Conservation (phyloP, 805 yeast species). For the Blastobotrys americana region DNA sequence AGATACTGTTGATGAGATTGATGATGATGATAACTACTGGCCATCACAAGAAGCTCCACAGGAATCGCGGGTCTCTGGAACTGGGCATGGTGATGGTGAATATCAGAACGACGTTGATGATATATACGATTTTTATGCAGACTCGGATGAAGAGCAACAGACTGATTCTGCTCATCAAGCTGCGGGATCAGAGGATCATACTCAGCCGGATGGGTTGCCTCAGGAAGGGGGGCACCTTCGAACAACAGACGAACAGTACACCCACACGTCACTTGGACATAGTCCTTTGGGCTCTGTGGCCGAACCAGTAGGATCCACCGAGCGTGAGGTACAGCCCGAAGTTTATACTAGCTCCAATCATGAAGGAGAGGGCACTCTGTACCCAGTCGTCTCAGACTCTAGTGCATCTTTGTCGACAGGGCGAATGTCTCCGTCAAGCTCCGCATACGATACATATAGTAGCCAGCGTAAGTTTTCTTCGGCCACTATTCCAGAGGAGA, state of each 20-base stretch:
- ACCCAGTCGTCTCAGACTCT: slow-evolving; percentile 16
- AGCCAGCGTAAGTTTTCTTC: background rate
- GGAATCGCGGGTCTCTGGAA: background rate
- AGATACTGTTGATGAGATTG: background rate
- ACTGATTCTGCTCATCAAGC: background rate
- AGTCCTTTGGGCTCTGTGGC: too few species aligned
- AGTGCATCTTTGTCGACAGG: slow-evolving; percentile 28
- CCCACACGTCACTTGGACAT: too few species aligned
- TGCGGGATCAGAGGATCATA: too few species aligned
- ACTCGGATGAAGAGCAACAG: slow-evolving; percentile 2
- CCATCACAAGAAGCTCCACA: background rate
- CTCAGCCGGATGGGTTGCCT: too few species aligned
- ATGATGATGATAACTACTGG: slow-evolving; percentile 2
- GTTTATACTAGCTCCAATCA: background rate
- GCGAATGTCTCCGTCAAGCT: slow-evolving; percentile 14
- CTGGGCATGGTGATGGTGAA: background rate
- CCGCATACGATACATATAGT: slow-evolving; percentile 1
- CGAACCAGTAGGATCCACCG: too few species aligned
- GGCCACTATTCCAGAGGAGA: background rate
- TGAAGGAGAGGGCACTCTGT: background rate
- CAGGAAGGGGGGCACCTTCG: too few species aligned
- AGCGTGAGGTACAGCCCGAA: too few species aligned
- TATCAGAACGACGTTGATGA: slow-evolving; percentile 10
- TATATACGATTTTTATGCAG: slow-evolving; percentile 24
- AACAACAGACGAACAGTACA: too few species aligned